Percentiles rank a stretch among this genome's conserved stretches.
These are phyloP conservation scores for Annulohypoxylon stygium DNA, from an alignment of 495 filamentous ascomycete species.

Conservation along the genomic window DNA sequence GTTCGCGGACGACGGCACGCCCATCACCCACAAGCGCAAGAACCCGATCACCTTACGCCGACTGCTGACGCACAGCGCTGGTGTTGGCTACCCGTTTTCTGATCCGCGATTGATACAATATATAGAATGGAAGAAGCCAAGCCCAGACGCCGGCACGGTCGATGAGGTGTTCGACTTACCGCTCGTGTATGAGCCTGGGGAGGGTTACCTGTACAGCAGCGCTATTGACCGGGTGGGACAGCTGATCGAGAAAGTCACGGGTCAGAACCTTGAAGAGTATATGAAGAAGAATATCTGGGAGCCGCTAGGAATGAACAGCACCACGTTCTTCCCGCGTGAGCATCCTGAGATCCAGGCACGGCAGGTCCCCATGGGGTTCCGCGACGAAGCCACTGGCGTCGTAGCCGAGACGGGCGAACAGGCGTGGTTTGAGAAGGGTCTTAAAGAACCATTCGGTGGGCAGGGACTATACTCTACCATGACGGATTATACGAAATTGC, in stretches of 20 bases:
- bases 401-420: conserved; percentile 16
- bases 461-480: conserved; percentile 28
- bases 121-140: conserved; percentile 34
- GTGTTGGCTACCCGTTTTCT: conserved; percentile 39
- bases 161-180: conserved; percentile 56
- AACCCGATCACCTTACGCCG: conserved; percentile 52
- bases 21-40: conserved; percentile 44
- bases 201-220: conserved; percentile 62
- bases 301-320: conserved; percentile 35
- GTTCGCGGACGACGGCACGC: conserved; percentile 47
- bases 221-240: conserved; percentile 67
- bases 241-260: conserved; percentile 47
- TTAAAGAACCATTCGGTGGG: conserved; percentile 32
- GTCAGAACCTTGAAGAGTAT: conserved; percentile 49
- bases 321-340: conserved; percentile 52
- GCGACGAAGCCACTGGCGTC: not conserved
- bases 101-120: conserved; percentile 32
- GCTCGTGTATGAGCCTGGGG: conserved; percentile 64
- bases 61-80: conserved; percentile 49
- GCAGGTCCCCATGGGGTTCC: conserved; percentile 25
- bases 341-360: conserved; percentile 15
- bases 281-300: conserved; percentile 47
- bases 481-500: conserved; percentile 35
- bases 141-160: conserved; percentile 28
- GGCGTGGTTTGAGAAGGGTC: not conserved